These are phyloP conservation scores for Parietaria judaica DNA, from an alignment of 306 rosid species.

Conservation along the genomic window DNA sequence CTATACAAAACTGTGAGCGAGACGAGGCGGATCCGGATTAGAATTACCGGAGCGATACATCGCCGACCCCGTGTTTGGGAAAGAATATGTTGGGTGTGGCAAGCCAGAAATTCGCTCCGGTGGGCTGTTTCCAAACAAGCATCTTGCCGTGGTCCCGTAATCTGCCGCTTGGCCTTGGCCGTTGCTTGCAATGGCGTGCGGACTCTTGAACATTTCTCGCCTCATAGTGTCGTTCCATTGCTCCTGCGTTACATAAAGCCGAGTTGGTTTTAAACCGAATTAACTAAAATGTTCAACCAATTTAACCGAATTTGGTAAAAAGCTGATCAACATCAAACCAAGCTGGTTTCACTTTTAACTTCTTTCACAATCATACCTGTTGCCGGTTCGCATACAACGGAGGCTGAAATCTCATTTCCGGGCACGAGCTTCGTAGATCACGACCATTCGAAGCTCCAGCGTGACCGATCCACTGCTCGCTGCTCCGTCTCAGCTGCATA, in stretches of 20 bases:
- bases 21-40: slow-evolving; percentile 1
- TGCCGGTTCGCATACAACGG: slow-evolving; percentile 16
- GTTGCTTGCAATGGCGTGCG: background rate
- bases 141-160: slow-evolving; percentile 1
- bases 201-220: background rate
- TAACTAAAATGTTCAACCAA: no score
- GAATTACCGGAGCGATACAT: slow-evolving; percentile 8
- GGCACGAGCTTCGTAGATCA: slow-evolving; percentile 28
- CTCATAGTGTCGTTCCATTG: slow-evolving; percentile 15
- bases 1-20: slow-evolving; percentile 12
- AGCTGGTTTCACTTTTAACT: background rate
- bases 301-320: no score
- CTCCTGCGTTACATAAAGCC: slow-evolving; percentile 12
- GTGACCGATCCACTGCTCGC: slow-evolving; percentile 25
- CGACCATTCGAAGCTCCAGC: slow-evolving; percentile 26
- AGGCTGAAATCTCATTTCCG: slow-evolving; percentile 22
- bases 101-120: slow-evolving; percentile 13
- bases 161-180: slow-evolving; percentile 14
- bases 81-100: background rate
- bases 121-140: slow-evolving; percentile 10
- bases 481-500: slow-evolving; percentile 26
- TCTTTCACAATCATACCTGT: slow-evolving; percentile 15
- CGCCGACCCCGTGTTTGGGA: slow-evolving; percentile 2
- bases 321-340: no score
- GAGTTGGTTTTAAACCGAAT: no score